phyloP scores from a whole-genome alignment of 768 basidiomycete genomes.

The Psilocybe subaeruginosa region DNA sequence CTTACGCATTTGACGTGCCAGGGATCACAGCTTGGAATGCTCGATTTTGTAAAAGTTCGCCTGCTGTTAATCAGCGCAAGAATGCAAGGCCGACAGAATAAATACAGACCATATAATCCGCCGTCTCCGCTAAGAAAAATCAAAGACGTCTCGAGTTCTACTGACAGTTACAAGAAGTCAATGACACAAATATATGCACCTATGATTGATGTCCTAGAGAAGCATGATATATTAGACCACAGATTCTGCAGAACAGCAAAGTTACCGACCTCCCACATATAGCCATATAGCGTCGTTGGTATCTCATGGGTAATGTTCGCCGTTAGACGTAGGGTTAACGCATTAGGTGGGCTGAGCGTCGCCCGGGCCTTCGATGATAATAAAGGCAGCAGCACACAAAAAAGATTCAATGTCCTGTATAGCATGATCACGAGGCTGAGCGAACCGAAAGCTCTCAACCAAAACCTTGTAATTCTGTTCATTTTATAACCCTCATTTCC shows the following conservation, averaged over 20 bases:
- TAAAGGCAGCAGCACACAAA: neutral
- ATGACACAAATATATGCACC: slow-evolving; percentile 11
- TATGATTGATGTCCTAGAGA: slow-evolving; percentile 35
- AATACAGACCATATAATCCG: slow-evolving; percentile 37
- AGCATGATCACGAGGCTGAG: neutral
- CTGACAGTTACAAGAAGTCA: neutral
- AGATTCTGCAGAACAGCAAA: neutral
- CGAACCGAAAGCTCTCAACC: neutral
- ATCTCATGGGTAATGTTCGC: slow-evolving; percentile 30
- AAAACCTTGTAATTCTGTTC: neutral
- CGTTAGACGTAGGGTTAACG: slow-evolving; percentile 29
- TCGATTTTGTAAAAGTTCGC: slow-evolving; percentile 53
- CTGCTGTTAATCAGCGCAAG: slow-evolving; percentile 11
- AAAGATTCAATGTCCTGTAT: neutral
- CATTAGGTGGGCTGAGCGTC: slow-evolving; percentile 29
- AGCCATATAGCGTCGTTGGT: slow-evolving; percentile 34
- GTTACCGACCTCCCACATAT: slow-evolving; percentile 36
- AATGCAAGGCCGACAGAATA: neutral
- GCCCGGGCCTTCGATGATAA: neutral
- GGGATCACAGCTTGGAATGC: slow-evolving; percentile 62
- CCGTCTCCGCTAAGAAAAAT: slow-evolving; percentile 35
- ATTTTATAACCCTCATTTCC: neutral
- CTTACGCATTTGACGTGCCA: slow-evolving; percentile 40
- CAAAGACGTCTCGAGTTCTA: neutral
- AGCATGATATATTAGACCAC: neutral